Conservation (phyloP, 1,284 basidiomycete species). For the Cryptococcus sp. region DNA sequence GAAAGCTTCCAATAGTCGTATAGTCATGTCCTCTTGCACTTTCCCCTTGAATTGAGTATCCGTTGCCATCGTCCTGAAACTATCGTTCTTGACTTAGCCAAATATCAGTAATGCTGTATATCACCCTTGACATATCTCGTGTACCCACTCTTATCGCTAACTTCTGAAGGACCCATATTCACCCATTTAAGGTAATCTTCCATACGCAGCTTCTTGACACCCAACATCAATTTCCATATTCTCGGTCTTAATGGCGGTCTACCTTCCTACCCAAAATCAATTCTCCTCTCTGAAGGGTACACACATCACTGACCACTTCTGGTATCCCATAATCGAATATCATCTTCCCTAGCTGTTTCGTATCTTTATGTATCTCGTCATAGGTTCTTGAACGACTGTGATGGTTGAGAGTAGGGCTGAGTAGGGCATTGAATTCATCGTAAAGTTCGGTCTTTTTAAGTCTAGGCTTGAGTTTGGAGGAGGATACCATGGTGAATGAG, state of each 20-base stretch:
- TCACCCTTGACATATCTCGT: neutral
- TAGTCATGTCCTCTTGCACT: constrained; percentile 93
- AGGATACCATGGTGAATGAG: too few relatives aligned
- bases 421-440: neutral
- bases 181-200: constrained; percentile 77
- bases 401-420: neutral
- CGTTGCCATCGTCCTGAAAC: constrained; percentile 80
- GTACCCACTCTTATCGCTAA: constrained; percentile 78
- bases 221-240: constrained; percentile 87
- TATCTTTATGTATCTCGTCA: neutral
- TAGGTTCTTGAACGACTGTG: neutral
- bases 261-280: constrained; percentile 16
- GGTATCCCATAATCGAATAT: constrained; percentile 41
- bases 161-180: constrained; percentile 73
- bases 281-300: neutral
- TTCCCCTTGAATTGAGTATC: constrained; percentile 91
- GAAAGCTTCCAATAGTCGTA: constrained; percentile 89
- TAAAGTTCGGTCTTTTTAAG: neutral
- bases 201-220: constrained; percentile 68
- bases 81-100: constrained; percentile 53
- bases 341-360: constrained; percentile 41
- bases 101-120: neutral
- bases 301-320: constrained; percentile 29
- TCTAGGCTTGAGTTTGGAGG: too few relatives aligned
- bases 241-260: constrained; percentile 38